A percentile compares a stretch with the other conserved stretches of the same genome.
phyloP scores from a whole-genome alignment of 257 asterid genomes.

The Petrea volubilis region DNA sequence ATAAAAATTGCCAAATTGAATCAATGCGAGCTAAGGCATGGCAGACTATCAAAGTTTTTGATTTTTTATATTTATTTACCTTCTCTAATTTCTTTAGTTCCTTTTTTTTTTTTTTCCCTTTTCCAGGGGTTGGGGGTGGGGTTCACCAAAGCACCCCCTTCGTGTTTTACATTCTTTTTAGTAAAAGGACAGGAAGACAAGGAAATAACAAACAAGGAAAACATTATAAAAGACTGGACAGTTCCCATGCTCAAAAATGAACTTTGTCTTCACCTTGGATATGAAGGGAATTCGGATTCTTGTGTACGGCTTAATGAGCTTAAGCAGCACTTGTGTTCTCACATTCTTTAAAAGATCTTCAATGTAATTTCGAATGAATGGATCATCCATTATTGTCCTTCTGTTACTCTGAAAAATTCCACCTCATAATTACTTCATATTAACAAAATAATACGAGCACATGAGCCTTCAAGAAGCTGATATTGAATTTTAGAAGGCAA shows the following conservation, averaged over 20 bases:
- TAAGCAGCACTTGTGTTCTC: conserved; percentile 78
- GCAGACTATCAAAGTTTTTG: no score
- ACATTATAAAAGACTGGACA: no score
- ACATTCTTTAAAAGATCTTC: conserved; percentile 84
- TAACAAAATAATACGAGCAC: background rate
- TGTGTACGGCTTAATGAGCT: conserved; percentile 81
- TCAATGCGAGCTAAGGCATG: no score
- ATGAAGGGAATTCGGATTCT: conserved; percentile 78
- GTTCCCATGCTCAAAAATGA: background rate
- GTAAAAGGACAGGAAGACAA: background rate
- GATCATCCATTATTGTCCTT: conserved; percentile 86
- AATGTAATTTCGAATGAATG: conserved; percentile 71
- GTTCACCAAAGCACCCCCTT: no score
- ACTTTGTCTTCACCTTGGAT: conserved; percentile 48
- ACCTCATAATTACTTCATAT: background rate
- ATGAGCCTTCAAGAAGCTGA: background rate
- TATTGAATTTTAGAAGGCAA: conserved; percentile 1
- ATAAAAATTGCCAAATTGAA: no score
- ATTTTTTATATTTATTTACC: no score
- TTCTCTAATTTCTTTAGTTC: no score
- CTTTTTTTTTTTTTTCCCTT: no score
- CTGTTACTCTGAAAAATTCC: conserved; percentile 56
- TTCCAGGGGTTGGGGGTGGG: no score
- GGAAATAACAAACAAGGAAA: background rate
- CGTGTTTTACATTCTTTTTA: no score